phyloP scores from a whole-genome alignment of 495 filamentous ascomycete genomes.

The Podospora pseudoanserina region DNA sequence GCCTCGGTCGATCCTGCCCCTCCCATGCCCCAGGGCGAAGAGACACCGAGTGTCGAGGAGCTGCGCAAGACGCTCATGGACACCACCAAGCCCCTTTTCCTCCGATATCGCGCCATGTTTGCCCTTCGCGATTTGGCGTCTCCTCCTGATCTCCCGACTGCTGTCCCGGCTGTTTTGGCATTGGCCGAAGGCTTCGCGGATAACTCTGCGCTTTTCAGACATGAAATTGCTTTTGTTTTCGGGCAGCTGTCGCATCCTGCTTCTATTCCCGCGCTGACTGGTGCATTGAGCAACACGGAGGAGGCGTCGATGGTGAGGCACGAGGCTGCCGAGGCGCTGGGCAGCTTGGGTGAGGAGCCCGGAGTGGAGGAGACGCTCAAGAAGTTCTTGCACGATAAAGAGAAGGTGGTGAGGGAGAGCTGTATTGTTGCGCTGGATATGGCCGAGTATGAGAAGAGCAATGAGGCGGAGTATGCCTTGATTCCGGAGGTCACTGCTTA shows the following conservation, averaged over 20 bases:
- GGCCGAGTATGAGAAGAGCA: constrained; percentile 93
- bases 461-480: constrained; percentile 84
- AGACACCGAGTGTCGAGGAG: constrained; percentile 63
- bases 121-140: constrained; percentile 89
- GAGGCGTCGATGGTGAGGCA: constrained; percentile 96
- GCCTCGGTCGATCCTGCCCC: constrained; percentile 94
- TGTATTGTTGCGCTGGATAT: constrained; percentile 95
- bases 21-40: constrained; percentile 63
- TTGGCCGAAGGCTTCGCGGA: constrained; percentile 86
- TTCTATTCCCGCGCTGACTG: constrained; percentile 84
- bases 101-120: constrained; percentile 97
- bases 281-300: constrained; percentile 67
- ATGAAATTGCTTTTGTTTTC: constrained; percentile 98
- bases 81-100: constrained; percentile 73
- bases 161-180: constrained; percentile 75
- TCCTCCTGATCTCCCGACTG: constrained; percentile 83
- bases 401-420: constrained; percentile 91
- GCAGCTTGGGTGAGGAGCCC: constrained; percentile 88
- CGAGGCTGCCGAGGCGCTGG: constrained; percentile 96
- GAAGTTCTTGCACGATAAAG: constrained; percentile 81
- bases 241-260: constrained; percentile 93
- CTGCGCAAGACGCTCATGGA: constrained; percentile 75
- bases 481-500: constrained; percentile 56
- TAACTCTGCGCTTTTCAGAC: constrained; percentile 87
- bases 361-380: constrained; percentile 84